Base-by-base conservation (phyloP, 176 grass and related monocot genomes). In the Oryza nivara region DNA sequence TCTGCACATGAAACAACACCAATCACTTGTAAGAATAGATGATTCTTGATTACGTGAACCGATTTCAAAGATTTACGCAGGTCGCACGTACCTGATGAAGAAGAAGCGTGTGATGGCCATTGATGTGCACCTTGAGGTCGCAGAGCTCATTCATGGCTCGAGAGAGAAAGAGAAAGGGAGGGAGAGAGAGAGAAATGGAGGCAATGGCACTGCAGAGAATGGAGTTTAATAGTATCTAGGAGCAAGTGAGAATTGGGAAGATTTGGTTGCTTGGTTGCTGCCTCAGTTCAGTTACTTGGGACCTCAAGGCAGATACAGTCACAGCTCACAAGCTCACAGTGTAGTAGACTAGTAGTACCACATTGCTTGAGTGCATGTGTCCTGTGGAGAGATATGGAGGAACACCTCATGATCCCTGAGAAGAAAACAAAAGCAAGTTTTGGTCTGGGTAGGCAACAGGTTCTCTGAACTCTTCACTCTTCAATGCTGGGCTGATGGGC, bases 41-140 rank as follows among this genome's bases (percentile, higher is more conserved):
- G 47, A 11, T 72, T 52, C 13, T 52, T 12, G 41, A 67, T 43
- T 28, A 38, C 36, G 36, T 5, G 30, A 32, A 32, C 30, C 30
- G 30, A 32, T 38, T 38, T 38, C 36, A 38, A 38, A 7, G 5
- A 38, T 38, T 38, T 38, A 38, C 12, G 10, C 11, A 22, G 63
- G 17, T 11, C 61, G 7, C 30, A 81, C 65, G 11, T 87, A 51
- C 96, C 96, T 95, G 93, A 80, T 98, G 93, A 36, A 98, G 89
- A 83, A 92, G 85, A 81, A 98, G 91, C 58, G 86, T 95, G 89
- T 95, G 89, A 41, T 92, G 69, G 43, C 89, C 93, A 88, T 94
- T 92, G 96, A 98, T 90, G 78, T 84, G 85, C 67, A 98, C 65
- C 91, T 91, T 89, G 89, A 98, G 93, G 84, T 98, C 96, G 68